Conservation (phyloP, 495 filamentous ascomycete genomes). For the Neurospora terricola region DNA sequence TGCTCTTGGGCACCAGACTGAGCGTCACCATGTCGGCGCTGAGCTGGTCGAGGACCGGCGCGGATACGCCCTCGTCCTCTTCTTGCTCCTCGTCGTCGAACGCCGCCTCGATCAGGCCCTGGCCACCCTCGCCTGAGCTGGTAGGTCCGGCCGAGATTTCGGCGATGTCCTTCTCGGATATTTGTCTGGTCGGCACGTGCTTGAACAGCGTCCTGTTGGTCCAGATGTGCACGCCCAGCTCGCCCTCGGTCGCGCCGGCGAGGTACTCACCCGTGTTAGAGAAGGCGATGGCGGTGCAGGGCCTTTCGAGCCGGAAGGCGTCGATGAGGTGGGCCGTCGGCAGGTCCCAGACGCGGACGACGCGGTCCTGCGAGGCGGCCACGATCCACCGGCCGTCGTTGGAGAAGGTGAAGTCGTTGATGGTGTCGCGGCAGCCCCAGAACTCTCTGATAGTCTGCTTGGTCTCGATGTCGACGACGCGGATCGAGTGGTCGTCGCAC, state of each 20-base stretch:
- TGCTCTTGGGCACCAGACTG: constrained; percentile 74
- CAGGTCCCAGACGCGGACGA: constrained; percentile 87
- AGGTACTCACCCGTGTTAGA: constrained; percentile 86
- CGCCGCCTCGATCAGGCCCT: constrained; percentile 54
- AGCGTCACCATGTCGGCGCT: constrained; percentile 73
- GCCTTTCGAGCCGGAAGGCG: constrained; percentile 62
- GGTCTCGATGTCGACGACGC: constrained; percentile 85
- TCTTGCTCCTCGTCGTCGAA: constrained; percentile 42
- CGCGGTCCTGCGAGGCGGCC: constrained; percentile 71
- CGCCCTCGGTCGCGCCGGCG: constrained; percentile 74
- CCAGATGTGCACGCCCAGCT: constrained; percentile 87
- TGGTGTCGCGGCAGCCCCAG: constrained; percentile 72
- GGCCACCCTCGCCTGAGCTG: constrained; percentile 73
- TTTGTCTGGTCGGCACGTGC: constrained; percentile 70
- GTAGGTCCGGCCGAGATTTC: constrained; percentile 50
- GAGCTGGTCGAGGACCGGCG: constrained; percentile 61
- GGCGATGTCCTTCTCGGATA: constrained; percentile 63
- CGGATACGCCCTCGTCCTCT: constrained; percentile 35
- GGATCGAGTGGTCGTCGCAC: constrained; percentile 80
- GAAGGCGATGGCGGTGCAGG: constrained; percentile 77
- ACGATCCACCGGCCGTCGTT: constrained; percentile 91
- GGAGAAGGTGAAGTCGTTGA: constrained; percentile 86
- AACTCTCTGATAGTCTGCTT: constrained; percentile 84
- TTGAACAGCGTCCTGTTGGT: constrained; percentile 85
- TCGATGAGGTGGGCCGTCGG: constrained; percentile 93